These are phyloP conservation scores for Pachyrhizus erosus DNA, from an alignment of 306 rosid genomes.

Conservation along the genomic window DNA sequence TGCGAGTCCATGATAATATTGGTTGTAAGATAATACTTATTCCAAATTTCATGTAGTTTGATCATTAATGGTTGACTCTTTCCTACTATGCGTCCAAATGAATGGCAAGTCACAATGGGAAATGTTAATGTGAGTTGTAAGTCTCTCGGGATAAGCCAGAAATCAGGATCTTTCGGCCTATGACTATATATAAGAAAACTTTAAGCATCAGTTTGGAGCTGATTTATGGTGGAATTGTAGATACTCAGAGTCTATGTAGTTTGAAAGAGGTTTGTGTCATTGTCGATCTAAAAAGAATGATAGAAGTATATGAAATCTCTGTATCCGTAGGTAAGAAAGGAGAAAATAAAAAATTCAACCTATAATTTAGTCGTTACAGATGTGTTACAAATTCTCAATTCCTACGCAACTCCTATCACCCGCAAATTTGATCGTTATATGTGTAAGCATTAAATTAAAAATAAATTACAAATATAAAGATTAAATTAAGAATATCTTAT, in stretches of 20 bases:
- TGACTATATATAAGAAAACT: not conserved
- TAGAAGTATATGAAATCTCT: not conserved
- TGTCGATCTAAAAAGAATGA: not conserved
- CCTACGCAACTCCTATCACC: too few relatives aligned
- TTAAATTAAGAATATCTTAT: too few relatives aligned
- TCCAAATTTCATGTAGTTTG: not conserved
- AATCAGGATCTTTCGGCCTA: not conserved
- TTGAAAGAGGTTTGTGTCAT: not conserved
- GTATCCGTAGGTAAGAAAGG: not conserved
- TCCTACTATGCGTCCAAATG: constrained; percentile 18
- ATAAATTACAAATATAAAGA: too few relatives aligned
- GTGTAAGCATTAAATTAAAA: too few relatives aligned
- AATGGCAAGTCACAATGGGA: not conserved
- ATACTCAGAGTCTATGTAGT: not conserved
- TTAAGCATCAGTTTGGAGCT: not conserved
- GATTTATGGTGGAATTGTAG: not conserved
- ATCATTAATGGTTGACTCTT: constrained; percentile 25
- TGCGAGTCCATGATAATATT: not conserved
- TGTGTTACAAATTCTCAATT: too few relatives aligned
- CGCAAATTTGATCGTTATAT: too few relatives aligned
- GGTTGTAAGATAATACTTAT: not conserved
- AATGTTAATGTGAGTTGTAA: not conserved
- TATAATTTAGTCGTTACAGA: too few relatives aligned
- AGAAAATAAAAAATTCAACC: not conserved
- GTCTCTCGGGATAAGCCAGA: constrained; percentile 3